These are phyloP conservation scores for Rubroboletus satanas DNA, from an alignment of 768 basidiomycete species.

Conservation along the genomic window DNA sequence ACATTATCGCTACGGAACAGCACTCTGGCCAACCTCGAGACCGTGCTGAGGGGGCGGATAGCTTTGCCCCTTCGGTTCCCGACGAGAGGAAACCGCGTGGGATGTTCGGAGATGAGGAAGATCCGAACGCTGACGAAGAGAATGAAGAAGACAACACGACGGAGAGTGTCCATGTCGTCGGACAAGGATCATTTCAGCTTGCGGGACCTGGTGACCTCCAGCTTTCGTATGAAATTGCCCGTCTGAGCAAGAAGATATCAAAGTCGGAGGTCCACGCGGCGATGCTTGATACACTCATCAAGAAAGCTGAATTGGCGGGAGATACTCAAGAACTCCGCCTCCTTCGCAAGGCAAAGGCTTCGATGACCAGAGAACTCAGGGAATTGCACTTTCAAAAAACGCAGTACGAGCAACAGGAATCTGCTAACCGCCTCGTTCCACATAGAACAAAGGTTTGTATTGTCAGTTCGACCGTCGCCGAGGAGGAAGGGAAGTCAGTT, in stretches of 20 bases:
- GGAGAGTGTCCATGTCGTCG: slow-evolving; percentile 27
- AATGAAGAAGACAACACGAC: slow-evolving; percentile 40
- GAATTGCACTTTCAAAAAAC: slow-evolving; percentile 85
- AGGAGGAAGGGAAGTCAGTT: slow-evolving; percentile 85
- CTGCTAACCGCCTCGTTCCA: slow-evolving; percentile 82
- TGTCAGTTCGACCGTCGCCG: slow-evolving; percentile 74
- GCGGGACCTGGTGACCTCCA: slow-evolving; percentile 89
- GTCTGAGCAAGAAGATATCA: slow-evolving; percentile 70
- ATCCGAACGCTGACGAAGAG: slow-evolving; percentile 40
- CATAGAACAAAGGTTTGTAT: slow-evolving; percentile 83
- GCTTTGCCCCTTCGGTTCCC: slow-evolving; percentile 2
- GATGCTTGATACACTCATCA: slow-evolving; percentile 84
- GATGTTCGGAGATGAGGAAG: slow-evolving; percentile 38
- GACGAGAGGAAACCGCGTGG: slow-evolving; percentile 25
- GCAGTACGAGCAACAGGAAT: slow-evolving; percentile 92
- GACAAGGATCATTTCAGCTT: slow-evolving; percentile 58
- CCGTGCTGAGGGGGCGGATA: slow-evolving; percentile 7
- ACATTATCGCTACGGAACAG: slow-evolving; percentile 88
- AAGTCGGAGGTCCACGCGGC: slow-evolving; percentile 77
- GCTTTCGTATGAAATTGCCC: slow-evolving; percentile 79
- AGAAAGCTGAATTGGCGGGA: slow-evolving; percentile 92
- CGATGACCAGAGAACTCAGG: slow-evolving; percentile 78
- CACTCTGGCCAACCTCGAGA: slow-evolving; percentile 32
- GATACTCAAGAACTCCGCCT: slow-evolving; percentile 82
- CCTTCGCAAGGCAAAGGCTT: slow-evolving; percentile 75